Evolutionary conservation across 805 yeast species (phyloP).

Genomic region (Lipomyces orientalis): DNA sequence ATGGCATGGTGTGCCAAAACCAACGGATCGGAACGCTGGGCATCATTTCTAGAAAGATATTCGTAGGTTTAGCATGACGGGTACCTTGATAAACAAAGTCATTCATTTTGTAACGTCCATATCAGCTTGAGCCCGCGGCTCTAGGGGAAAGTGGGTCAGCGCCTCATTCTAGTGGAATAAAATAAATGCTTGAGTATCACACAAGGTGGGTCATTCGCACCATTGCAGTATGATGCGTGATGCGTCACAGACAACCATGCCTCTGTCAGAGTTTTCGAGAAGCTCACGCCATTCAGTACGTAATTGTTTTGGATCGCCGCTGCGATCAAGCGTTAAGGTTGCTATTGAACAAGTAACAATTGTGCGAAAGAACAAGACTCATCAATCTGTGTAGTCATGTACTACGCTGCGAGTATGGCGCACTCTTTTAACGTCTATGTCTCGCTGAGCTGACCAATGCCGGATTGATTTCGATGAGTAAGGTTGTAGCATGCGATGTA

Average conservation of each 20-base stretch:
- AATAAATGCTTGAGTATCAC: neutral
- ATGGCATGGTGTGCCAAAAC: no score
- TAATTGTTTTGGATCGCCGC: neutral
- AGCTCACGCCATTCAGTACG: neutral
- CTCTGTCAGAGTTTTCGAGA: neutral
- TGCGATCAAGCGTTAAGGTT: neutral
- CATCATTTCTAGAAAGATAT: no score
- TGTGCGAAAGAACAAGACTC: neutral
- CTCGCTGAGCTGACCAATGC: neutral
- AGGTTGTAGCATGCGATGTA: neutral
- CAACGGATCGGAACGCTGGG: no score
- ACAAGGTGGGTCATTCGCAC: neutral
- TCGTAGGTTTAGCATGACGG: no score
- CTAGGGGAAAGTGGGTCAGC: no score
- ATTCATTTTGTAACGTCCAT: no score
- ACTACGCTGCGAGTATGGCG: no score
- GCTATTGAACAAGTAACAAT: neutral
- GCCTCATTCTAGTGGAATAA: neutral
- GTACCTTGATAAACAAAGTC: no score
- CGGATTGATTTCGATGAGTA: neutral
- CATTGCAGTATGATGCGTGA: no score
- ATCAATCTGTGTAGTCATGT: neutral
- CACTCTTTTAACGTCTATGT: no score
- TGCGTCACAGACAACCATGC: no score
- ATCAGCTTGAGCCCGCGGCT: no score